Evolutionary conservation across 1,139 yeast genomes (phyloP).

Genomic region (Pichia sp.): DNA sequence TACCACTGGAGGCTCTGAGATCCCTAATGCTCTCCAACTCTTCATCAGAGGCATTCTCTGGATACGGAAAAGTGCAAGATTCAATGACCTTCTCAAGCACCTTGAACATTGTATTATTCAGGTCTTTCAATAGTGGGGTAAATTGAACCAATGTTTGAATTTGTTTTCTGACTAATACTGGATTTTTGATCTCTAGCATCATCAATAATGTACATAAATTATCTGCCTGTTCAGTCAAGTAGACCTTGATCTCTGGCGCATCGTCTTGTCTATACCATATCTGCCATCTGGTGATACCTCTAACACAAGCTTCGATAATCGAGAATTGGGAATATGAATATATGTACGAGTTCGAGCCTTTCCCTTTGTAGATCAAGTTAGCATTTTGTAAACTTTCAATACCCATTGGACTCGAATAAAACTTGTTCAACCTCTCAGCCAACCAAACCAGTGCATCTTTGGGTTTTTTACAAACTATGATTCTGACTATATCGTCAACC

Average conservation of each 20-base stretch:
- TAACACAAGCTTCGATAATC: constrained; percentile 81
- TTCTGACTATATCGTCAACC: constrained; percentile 85
- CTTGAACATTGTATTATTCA: constrained; percentile 63
- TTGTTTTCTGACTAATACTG: constrained; percentile 75
- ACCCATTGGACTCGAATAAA: constrained; percentile 75
- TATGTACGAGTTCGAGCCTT: constrained; percentile 64
- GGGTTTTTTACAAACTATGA: constrained; percentile 82
- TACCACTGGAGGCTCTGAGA: constrained; percentile 87
- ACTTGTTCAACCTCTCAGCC: constrained; percentile 64
- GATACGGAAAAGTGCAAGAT: constrained; percentile 83
- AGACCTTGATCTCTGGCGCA: constrained; percentile 51
- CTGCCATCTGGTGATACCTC: constrained; percentile 96
- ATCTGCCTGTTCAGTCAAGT: constrained; percentile 63
- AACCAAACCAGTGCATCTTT: constrained; percentile 81
- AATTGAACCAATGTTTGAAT: constrained; percentile 94
- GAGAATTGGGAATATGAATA: constrained; percentile 79
- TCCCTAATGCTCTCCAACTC: constrained; percentile 80
- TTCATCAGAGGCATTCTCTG: constrained; percentile 62
- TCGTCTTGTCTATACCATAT: constrained; percentile 77
- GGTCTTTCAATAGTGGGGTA: constrained; percentile 84
- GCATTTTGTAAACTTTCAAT: constrained; percentile 54
- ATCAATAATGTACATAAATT: constrained; percentile 72
- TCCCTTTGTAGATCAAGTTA: constrained; percentile 52
- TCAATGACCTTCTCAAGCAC: constrained; percentile 83
- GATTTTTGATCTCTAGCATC: constrained; percentile 73